phyloP scores from a whole-genome alignment of 2,329 filamentous ascomycete species.

The Fusarium sp. region DNA sequence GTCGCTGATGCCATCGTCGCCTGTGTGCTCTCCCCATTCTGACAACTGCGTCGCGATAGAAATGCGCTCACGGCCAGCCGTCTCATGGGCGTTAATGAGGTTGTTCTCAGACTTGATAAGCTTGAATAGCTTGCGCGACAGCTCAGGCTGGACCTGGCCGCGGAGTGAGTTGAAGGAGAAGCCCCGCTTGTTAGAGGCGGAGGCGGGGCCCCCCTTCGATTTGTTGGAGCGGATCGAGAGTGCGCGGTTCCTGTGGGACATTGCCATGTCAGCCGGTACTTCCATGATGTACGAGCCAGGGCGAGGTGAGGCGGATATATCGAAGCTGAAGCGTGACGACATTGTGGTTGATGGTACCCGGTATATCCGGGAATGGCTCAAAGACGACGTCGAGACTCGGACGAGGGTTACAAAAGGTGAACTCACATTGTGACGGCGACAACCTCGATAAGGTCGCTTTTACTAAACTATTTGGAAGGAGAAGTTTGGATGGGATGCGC shows the following conservation, averaged over 20 bases:
- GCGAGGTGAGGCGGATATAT: conserved; percentile 42
- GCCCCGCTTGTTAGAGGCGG: conserved; percentile 63
- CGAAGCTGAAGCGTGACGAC: conserved; percentile 49
- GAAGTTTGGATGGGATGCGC: conserved; percentile 13
- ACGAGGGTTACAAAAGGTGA: background rate
- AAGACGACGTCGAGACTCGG: background rate
- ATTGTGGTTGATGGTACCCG: conserved; percentile 33
- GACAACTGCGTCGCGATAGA: conserved; percentile 91
- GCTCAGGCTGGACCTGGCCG: conserved; percentile 85
- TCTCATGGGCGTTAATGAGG: conserved; percentile 85
- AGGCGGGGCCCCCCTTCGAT: conserved; percentile 55
- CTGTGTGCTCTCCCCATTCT: conserved; percentile 94
- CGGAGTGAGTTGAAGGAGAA: conserved; percentile 91
- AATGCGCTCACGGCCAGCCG: conserved; percentile 85
- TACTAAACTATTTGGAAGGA: conserved; percentile 7
- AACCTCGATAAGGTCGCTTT: conserved; percentile 4
- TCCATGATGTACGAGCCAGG: conserved; percentile 35
- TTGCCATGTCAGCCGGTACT: conserved; percentile 44
- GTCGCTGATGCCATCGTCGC: conserved; percentile 88
- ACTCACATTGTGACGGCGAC: conserved; percentile 38
- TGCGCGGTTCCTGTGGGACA: conserved; percentile 73
- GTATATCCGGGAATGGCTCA: background rate
- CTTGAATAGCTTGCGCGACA: conserved; percentile 88
- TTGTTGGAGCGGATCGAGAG: conserved; percentile 79
- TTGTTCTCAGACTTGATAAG: conserved; percentile 97